phyloP scores from a whole-genome alignment of 257 asterid species.

The Linderniella brevidens region DNA sequence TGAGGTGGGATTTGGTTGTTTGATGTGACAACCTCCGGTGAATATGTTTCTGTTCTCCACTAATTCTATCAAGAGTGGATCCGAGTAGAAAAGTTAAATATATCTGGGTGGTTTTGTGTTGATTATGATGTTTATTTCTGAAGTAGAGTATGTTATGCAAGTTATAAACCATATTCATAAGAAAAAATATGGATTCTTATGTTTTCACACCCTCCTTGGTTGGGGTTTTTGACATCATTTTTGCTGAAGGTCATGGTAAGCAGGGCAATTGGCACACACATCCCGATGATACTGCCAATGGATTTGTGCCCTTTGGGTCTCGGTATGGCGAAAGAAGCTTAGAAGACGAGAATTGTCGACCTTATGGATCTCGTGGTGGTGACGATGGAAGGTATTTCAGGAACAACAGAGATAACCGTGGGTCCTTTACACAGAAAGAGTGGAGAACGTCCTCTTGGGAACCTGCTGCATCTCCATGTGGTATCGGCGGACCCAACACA shows the following conservation, averaged over 20 bases:
- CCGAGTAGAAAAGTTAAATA: too few species aligned
- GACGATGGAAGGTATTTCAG: conserved; percentile 48
- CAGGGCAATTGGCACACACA: conserved; percentile 76
- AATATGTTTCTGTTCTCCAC: too few species aligned
- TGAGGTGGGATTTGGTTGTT: too few species aligned
- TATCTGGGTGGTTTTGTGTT: neutral
- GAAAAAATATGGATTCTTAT: conserved; percentile 10
- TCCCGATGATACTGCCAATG: conserved; percentile 56
- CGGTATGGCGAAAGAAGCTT: conserved; percentile 50
- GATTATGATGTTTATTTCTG: too few species aligned
- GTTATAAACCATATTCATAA: too few species aligned
- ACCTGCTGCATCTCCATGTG: conserved; percentile 33
- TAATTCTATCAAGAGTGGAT: too few species aligned
- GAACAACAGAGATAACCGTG: conserved; percentile 53
- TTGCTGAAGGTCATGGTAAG: conserved; percentile 89
- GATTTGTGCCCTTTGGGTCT: conserved; percentile 43
- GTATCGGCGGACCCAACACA: conserved; percentile 37
- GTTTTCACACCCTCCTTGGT: conserved; percentile 12
- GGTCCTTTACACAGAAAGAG: conserved; percentile 52
- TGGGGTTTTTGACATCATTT: conserved; percentile 18
- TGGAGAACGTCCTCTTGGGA: conserved; percentile 56
- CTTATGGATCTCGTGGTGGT: conserved; percentile 30
- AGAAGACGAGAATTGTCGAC: conserved; percentile 51
- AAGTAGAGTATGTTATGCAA: neutral
- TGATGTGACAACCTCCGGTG: neutral